Conservation (phyloP, 78 protist species). For the Chrysochromulina parva region DNA sequence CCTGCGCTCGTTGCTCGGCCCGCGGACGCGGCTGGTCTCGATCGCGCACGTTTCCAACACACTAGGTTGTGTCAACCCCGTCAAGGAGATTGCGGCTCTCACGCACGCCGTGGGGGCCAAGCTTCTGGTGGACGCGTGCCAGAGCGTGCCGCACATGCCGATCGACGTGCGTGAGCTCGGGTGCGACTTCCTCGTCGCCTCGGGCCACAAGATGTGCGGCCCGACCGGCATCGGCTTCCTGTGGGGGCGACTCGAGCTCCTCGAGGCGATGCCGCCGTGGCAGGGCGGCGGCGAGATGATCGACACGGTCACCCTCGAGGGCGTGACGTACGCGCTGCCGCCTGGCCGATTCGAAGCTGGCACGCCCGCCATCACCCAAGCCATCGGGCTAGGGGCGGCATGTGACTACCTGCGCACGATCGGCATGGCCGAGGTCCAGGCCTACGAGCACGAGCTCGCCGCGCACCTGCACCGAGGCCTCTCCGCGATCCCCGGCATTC, state of each 20-base stretch:
- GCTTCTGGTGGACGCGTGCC: conserved; percentile 57
- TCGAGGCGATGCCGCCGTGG: conserved; percentile 37
- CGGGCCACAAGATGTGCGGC: conserved; percentile 68
- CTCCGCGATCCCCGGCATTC: neutral
- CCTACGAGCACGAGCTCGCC: conserved; percentile 18
- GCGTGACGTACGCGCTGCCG: conserved; percentile 41
- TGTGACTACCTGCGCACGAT: conserved; percentile 8
- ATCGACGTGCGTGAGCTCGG: conserved; percentile 36
- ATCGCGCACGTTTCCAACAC: conserved; percentile 15
- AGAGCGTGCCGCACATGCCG: conserved; percentile 39
- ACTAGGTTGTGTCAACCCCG: conserved; percentile 39
- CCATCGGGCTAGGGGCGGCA: conserved; percentile 56
- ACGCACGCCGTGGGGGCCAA: conserved; percentile 27
- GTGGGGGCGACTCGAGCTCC: conserved; percentile 15
- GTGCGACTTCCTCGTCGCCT: conserved; percentile 39
- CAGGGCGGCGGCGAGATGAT: conserved; percentile 66
- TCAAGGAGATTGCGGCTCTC: neutral
- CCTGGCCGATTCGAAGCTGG: conserved; percentile 62
- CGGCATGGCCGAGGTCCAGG: conserved; percentile 20
- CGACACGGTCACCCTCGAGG: conserved; percentile 39
- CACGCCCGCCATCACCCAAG: conserved; percentile 46
- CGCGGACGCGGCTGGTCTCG: conserved; percentile 47
- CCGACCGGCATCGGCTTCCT: conserved; percentile 65
- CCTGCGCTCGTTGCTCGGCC: neutral
- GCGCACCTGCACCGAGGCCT: neutral